Evolutionary conservation across 805 yeast species (phyloP).

Genomic region (Babjeviella inositovora): DNA sequence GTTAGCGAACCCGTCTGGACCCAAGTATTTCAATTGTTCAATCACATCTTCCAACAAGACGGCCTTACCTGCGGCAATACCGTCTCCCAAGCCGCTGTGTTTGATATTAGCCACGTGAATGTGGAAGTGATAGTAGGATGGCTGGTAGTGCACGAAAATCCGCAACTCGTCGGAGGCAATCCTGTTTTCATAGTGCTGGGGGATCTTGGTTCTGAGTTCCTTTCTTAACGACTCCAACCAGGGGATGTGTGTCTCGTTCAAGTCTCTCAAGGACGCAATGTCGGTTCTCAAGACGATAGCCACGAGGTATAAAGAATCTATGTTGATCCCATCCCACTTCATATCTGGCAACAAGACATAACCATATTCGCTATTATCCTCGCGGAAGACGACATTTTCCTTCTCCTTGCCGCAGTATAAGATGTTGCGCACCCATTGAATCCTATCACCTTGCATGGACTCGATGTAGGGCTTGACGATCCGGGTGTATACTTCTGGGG

Average conservation of each 20-base stretch:
- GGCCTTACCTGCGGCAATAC: conserved; percentile 69
- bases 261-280: conserved; percentile 62
- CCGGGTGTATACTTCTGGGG: conserved; percentile 55
- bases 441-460: conserved; percentile 58
- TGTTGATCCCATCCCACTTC: conserved; percentile 80
- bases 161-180: conserved; percentile 44
- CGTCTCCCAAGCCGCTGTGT: conserved; percentile 52
- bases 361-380: conserved; percentile 29
- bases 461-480: conserved; percentile 64
- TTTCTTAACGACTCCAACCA: conserved; percentile 33
- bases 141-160: conserved; percentile 83
- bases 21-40: conserved; percentile 41
- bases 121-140: conserved; percentile 92
- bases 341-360: conserved; percentile 82
- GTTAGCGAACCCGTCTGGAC: conserved; percentile 37
- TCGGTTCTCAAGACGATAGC: conserved; percentile 60
- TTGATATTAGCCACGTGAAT: conserved; percentile 70
- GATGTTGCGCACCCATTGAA: conserved; percentile 85
- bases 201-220: conserved; percentile 29
- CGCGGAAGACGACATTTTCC: conserved; percentile 57
- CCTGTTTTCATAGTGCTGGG: conserved; percentile 21
- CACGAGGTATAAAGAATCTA: conserved; percentile 61
- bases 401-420: conserved; percentile 70
- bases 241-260: conserved; percentile 37
- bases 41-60: conserved; percentile 68